A percentile compares a stretch with the other conserved stretches of the same genome.
These are phyloP conservation scores for Paramecium sonneborni DNA, from an alignment of 73 alveolate species.

Conservation along the genomic window DNA sequence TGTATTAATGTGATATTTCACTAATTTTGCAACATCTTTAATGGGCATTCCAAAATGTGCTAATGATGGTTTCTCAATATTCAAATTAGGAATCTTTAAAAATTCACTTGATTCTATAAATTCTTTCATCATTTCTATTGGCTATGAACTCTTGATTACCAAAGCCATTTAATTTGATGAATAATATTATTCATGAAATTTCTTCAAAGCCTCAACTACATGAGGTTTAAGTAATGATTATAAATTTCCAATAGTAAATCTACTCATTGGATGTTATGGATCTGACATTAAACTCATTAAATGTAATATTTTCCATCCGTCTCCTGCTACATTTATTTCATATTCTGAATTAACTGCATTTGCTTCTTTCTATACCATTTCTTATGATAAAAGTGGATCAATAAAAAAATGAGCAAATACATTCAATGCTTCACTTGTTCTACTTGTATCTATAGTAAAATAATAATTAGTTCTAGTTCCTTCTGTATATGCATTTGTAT, in stretches of 20 bases:
- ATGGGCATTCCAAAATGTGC: slow-evolving; percentile 9
- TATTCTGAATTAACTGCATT: slow-evolving; percentile 64
- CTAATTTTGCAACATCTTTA: background rate
- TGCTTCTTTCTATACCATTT: slow-evolving; percentile 46
- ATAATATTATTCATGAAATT: slow-evolving; percentile 39
- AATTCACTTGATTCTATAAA: slow-evolving; percentile 27
- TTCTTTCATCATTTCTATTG: background rate
- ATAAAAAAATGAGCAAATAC: slow-evolving; percentile 54
- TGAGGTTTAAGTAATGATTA: slow-evolving; percentile 13
- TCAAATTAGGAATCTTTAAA: background rate
- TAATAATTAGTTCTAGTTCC: slow-evolving; percentile 55
- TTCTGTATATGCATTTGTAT: slow-evolving; percentile 57
- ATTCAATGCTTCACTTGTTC: slow-evolving; percentile 25
- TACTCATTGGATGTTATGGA: background rate
- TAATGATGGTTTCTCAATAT: background rate
- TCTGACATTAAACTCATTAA: background rate
- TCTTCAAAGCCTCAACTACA: slow-evolving; percentile 23
- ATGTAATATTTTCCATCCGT: slow-evolving; percentile 49
- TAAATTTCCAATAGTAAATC: slow-evolving; percentile 39
- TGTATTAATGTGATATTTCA: slow-evolving; percentile 11
- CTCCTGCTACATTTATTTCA: slow-evolving; percentile 44
- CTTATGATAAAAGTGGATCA: slow-evolving; percentile 52
- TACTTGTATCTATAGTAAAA: slow-evolving; percentile 5
- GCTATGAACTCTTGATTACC: background rate
- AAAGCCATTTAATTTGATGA: slow-evolving; percentile 46